These are phyloP conservation scores for Aureobasidium sp. DNA, from an alignment of 2,329 filamentous ascomycete species.

Conservation along the genomic window DNA sequence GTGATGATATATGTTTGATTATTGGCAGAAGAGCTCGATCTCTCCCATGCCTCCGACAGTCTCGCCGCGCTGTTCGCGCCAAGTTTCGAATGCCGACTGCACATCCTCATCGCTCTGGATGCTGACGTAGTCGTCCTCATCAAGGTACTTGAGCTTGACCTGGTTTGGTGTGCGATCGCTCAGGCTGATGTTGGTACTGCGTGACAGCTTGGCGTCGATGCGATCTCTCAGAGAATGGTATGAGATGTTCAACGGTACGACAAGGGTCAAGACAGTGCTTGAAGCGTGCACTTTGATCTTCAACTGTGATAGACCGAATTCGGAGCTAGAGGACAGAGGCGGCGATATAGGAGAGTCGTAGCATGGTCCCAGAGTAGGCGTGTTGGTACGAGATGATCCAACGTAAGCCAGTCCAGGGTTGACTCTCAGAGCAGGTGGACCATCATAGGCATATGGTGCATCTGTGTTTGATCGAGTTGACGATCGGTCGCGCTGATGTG, in stretches of 20 bases:
- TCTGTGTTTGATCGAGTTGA: slow-evolving; percentile 14
- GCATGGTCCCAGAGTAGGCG: neutral
- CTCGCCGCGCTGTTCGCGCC: slow-evolving; percentile 64
- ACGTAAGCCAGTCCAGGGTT: slow-evolving; percentile 6
- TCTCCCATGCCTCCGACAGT: slow-evolving; percentile 65
- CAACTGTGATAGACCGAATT: slow-evolving; percentile 50
- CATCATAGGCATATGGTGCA: slow-evolving; percentile 33
- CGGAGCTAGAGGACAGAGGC: slow-evolving; percentile 19
- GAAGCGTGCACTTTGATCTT: slow-evolving; percentile 95
- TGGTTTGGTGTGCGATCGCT: slow-evolving; percentile 47
- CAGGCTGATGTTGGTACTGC: slow-evolving; percentile 77
- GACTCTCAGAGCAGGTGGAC: slow-evolving; percentile 38
- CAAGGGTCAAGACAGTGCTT: slow-evolving; percentile 86
- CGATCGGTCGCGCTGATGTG: slow-evolving; percentile 55
- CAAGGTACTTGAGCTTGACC: slow-evolving; percentile 80
- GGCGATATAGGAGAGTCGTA: slow-evolving; percentile 36
- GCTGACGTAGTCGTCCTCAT: slow-evolving; percentile 87
- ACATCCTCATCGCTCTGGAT: slow-evolving; percentile 96
- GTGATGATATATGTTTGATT: slow-evolving; percentile 8
- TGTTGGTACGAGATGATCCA: neutral
- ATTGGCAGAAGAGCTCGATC: slow-evolving; percentile 78
- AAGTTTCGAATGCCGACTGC: slow-evolving; percentile 88
- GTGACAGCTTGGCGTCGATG: slow-evolving; percentile 87
- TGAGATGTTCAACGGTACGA: slow-evolving; percentile 89
- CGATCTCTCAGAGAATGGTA: slow-evolving; percentile 90